A percentile compares a stretch with the other conserved stretches of the same genome.
These are phyloP conservation scores for Sugiyamaella japonica DNA, from an alignment of 1,139 yeast species.

Conservation along the genomic window DNA sequence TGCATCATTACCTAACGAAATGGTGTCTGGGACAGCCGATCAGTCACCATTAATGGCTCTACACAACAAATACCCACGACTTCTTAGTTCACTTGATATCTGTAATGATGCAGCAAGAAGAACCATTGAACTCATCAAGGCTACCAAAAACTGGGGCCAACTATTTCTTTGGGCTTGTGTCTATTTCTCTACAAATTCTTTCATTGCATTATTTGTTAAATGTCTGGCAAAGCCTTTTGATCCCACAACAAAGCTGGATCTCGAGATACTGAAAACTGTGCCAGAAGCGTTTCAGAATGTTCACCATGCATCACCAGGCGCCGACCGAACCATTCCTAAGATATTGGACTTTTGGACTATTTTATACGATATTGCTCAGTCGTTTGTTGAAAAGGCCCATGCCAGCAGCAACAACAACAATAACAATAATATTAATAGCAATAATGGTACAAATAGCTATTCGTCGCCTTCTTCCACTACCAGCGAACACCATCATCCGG, in stretches of 20 bases:
- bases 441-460: not conserved
- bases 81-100: constrained; percentile 29
- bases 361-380: constrained; percentile 21
- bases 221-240: constrained; percentile 33
- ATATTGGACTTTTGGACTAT: constrained; percentile 25
- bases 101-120: constrained; percentile 31
- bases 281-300: constrained; percentile 17
- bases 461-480: constrained; percentile 12
- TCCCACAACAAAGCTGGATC: constrained; percentile 29
- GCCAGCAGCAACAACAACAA: not conserved
- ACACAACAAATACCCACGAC: constrained; percentile 24
- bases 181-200: constrained; percentile 30
- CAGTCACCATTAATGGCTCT: constrained; percentile 15
- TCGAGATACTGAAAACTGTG: constrained; percentile 26
- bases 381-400: constrained; percentile 22
- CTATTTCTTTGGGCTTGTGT: constrained; percentile 25
- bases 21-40: not conserved
- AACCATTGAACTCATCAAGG: constrained; percentile 25
- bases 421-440: not conserved
- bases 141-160: constrained; percentile 23
- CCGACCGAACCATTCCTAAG: constrained; percentile 4
- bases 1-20: not conserved
- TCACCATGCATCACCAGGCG: not conserved
- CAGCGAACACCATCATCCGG: constrained; percentile 1
- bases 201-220: constrained; percentile 33